Percentiles rank a stretch among this genome's conserved stretches.
phyloP scores from a whole-genome alignment of 305 asterid genomes.

The Rubia tinctorum region DNA sequence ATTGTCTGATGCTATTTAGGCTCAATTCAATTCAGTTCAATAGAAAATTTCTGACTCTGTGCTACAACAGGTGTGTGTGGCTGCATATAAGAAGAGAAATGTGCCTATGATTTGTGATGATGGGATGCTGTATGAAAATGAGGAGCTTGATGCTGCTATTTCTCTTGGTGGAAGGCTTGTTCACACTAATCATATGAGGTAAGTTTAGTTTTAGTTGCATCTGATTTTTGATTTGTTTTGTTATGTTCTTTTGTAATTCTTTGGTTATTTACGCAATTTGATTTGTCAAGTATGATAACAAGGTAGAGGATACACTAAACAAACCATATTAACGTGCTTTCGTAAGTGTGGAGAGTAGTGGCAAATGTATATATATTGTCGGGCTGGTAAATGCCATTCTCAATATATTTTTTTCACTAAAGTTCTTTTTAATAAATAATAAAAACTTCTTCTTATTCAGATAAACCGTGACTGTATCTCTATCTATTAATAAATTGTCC shows the following conservation, averaged over 20 bases:
- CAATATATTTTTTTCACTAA: too few species aligned
- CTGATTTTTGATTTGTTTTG: not conserved
- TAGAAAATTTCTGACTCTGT: too few species aligned
- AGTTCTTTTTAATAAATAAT: too few species aligned
- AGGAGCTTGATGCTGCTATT: slow-evolving; percentile 63
- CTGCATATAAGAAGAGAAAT: slow-evolving; percentile 73
- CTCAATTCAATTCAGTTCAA: too few species aligned
- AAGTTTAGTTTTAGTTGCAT: slow-evolving; percentile 19
- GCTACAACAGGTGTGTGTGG: slow-evolving; percentile 44
- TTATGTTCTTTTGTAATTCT: not conserved
- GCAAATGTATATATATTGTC: too few species aligned
- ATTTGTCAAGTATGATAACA: not conserved
- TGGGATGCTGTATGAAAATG: slow-evolving; percentile 50
- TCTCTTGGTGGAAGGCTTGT: slow-evolving; percentile 73
- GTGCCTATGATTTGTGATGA: slow-evolving; percentile 36
- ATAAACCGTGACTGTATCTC: too few species aligned
- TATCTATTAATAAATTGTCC: too few species aligned
- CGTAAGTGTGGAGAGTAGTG: too few species aligned
- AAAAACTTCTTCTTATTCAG: too few species aligned
- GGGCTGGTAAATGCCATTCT: too few species aligned
- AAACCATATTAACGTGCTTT: too few species aligned
- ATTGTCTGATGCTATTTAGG: too few species aligned
- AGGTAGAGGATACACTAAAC: not conserved
- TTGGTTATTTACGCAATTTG: not conserved
- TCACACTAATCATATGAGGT: slow-evolving; percentile 69